A percentile compares a stretch with the other conserved stretches of the same genome.
Conservation (phyloP, 2,329 filamentous ascomycete genomes). For the Fusarium sp. region DNA sequence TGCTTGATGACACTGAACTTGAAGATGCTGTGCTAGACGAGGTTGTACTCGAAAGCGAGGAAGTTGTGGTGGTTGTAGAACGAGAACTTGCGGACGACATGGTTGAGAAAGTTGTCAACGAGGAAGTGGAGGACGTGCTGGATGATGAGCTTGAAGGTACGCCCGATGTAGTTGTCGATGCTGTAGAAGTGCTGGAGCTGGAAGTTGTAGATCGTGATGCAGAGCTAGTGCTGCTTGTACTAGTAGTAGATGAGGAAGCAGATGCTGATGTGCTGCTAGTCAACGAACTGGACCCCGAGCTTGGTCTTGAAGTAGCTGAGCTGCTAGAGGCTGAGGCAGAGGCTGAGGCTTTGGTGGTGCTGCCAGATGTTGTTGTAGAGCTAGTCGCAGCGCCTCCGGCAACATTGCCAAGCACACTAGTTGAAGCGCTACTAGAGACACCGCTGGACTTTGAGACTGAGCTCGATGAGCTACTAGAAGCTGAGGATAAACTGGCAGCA, state of each 20-base stretch:
- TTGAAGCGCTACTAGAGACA: background rate
- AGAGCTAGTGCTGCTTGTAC: background rate
- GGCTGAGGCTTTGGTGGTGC: accelerated
- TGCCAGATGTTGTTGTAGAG: background rate
- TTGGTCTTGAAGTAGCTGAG: background rate
- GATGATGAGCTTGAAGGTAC: background rate
- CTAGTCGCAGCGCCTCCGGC: background rate
- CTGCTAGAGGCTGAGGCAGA: background rate
- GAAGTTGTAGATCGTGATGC: background rate
- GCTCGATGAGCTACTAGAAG: background rate
- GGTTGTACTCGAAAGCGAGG: background rate
- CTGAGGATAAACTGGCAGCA: accelerated
- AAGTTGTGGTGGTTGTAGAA: background rate
- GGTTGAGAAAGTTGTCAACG: conserved; percentile 5
- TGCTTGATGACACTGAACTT: background rate
- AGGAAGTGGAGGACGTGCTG: background rate
- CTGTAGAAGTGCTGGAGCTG: background rate
- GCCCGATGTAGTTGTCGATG: background rate
- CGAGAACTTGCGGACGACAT: conserved; percentile 8
- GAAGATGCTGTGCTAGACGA: background rate
- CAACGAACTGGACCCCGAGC: background rate
- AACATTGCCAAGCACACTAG: background rate
- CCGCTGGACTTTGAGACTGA: background rate
- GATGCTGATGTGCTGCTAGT: background rate
- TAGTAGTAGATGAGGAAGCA: background rate